A percentile compares a stretch with the other conserved stretches of the same genome.
These are phyloP conservation scores for Trametes pubescens DNA, from an alignment of 1,284 basidiomycete species.

Conservation along the genomic window DNA sequence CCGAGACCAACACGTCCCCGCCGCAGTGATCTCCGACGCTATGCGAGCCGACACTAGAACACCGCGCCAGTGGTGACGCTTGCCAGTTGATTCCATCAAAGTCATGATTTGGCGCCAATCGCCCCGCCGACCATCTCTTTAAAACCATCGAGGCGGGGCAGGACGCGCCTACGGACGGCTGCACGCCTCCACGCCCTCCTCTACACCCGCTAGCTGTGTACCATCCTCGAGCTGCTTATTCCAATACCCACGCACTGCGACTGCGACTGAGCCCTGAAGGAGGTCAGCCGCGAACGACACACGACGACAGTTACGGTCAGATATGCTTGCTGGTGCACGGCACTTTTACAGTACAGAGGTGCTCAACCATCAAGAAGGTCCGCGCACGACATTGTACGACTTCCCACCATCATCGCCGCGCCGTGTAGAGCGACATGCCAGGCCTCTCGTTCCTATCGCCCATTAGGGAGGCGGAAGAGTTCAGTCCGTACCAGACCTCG, in stretches of 20 bases:
- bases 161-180: slow-evolving; percentile 25
- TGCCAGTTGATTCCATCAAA: slow-evolving; percentile 31
- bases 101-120: slow-evolving; percentile 33
- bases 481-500: slow-evolving; percentile 26
- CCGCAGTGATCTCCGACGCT: slow-evolving; percentile 6
- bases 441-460: slow-evolving; percentile 27
- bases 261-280: slow-evolving; percentile 2
- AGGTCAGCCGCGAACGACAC: slow-evolving; percentile 3
- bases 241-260: background rate
- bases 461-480: slow-evolving; percentile 30
- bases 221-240: background rate
- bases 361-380: slow-evolving; percentile 24
- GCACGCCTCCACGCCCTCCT: slow-evolving; percentile 25
- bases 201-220: background rate
- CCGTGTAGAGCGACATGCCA: slow-evolving; percentile 20
- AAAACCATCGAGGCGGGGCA: slow-evolving; percentile 28
- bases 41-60: slow-evolving; percentile 2
- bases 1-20: slow-evolving; percentile 1
- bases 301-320: slow-evolving; percentile 14
- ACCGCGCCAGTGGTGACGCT: slow-evolving; percentile 2
- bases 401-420: slow-evolving; percentile 1
- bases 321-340: slow-evolving; percentile 15
- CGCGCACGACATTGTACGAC: slow-evolving; percentile 16
- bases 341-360: slow-evolving; percentile 12
- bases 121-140: slow-evolving; percentile 30